Evolutionary conservation across 805 yeast species (phyloP).

Genomic region (Maudiozyma barnettii): DNA sequence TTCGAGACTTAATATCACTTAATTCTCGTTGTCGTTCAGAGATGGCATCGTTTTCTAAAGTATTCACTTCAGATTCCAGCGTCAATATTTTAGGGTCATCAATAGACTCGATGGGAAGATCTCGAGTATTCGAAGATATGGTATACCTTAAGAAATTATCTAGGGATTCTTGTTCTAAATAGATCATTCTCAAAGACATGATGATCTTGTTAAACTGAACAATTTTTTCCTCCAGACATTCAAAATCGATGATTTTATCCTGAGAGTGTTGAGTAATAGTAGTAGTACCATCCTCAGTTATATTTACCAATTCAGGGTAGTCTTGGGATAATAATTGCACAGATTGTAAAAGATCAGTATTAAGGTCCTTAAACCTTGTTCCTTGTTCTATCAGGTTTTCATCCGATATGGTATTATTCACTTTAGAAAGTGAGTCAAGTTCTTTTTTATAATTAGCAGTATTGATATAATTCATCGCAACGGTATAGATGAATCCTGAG

Average conservation of each 20-base stretch:
- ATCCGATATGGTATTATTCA: neutral
- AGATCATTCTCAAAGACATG: constrained; percentile 16
- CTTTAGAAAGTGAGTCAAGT: neutral
- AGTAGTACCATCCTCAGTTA: neutral
- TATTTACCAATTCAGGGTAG: neutral
- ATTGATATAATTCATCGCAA: constrained; percentile 1
- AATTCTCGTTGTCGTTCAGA: constrained; percentile 14
- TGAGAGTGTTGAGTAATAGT: neutral
- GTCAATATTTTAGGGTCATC: constrained; percentile 17
- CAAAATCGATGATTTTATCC: constrained; percentile 10
- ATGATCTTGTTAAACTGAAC: constrained; percentile 16
- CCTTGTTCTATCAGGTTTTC: constrained; percentile 1
- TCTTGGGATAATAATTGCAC: constrained; percentile 1
- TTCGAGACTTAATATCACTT: constrained; percentile 12
- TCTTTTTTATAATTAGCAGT: neutral
- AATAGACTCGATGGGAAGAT: constrained; percentile 14
- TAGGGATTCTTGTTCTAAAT: constrained; percentile 26
- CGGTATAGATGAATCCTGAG: no score
- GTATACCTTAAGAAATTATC: constrained; percentile 26
- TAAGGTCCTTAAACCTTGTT: constrained; percentile 1
- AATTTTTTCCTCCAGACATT: constrained; percentile 11
- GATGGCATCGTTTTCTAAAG: constrained; percentile 13
- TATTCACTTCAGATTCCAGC: constrained; percentile 15
- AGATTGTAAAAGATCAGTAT: constrained; percentile 2
- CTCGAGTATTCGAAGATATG: constrained; percentile 15